Evolutionary conservation across 2,329 filamentous ascomycete genomes (phyloP).

Genomic region (Emergomyces orientalis): DNA sequence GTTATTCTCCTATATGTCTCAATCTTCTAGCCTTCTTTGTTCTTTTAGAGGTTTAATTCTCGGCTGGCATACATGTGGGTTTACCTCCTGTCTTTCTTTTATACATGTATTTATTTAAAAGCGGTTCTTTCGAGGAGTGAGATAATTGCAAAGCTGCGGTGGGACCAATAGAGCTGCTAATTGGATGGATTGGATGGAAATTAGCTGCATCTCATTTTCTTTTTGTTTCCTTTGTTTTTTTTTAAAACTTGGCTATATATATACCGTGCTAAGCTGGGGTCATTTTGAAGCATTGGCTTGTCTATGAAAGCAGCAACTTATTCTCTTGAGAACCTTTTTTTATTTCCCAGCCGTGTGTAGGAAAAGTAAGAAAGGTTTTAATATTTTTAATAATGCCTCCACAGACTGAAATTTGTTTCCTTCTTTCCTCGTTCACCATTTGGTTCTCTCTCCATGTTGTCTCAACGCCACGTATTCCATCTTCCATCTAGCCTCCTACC

Average conservation of each 20-base stretch:
- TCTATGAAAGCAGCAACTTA: background rate
- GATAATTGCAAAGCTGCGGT: background rate
- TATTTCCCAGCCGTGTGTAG: background rate
- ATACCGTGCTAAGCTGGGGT: background rate
- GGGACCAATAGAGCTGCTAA: background rate
- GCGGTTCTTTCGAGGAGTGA: background rate
- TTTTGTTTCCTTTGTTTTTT: background rate
- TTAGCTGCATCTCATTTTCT: background rate
- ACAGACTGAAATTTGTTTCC: too few species aligned
- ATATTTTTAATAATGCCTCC: too few species aligned
- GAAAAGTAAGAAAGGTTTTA: too few species aligned
- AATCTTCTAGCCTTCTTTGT: background rate
- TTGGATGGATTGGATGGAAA: background rate
- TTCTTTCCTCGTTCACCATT: too few species aligned
- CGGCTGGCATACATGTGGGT: slow-evolving; percentile 6
- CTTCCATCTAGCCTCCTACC: too few species aligned
- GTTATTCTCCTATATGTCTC: slow-evolving; percentile 2
- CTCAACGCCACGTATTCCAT: too few species aligned
- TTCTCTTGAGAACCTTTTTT: background rate
- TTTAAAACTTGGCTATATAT: background rate
- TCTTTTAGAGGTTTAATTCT: slow-evolving; percentile 9
- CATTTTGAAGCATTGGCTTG: background rate
- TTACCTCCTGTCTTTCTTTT: slow-evolving; percentile 8
- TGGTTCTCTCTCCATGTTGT: too few species aligned
- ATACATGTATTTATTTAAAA: slow-evolving; percentile 3